These are phyloP conservation scores for Lachancea sp. DNA, from an alignment of 805 yeast species.

Conservation along the genomic window DNA sequence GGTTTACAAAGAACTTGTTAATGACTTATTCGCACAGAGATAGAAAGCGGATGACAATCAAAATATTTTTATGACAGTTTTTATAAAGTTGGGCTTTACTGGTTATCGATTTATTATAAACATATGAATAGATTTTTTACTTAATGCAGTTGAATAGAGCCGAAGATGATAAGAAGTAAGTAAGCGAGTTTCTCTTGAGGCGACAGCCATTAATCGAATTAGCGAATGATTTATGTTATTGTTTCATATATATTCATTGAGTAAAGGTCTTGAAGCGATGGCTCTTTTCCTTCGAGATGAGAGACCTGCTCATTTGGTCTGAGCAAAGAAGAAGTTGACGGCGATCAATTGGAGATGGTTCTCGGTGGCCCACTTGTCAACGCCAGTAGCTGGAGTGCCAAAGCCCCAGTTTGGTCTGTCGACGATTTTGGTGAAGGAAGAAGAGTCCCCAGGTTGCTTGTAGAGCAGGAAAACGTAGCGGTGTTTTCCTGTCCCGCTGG, in stretches of 20 bases:
- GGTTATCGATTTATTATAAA: neutral
- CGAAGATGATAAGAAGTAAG: too few species aligned
- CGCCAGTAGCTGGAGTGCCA: slow-evolving; percentile 74
- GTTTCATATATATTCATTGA: neutral
- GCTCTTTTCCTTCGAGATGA: neutral
- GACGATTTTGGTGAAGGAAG: slow-evolving; percentile 15
- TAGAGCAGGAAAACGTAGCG: slow-evolving; percentile 74
- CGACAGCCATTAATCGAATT: neutral
- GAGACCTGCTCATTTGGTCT: slow-evolving; percentile 33
- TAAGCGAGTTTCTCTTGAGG: too few species aligned
- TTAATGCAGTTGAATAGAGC: too few species aligned
- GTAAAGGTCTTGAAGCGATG: neutral
- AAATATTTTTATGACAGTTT: neutral
- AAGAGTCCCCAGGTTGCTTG: slow-evolving; percentile 44
- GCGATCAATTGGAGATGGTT: slow-evolving; percentile 62
- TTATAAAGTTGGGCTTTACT: neutral
- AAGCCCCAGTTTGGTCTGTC: slow-evolving; percentile 63
- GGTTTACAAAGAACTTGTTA: slow-evolving; percentile 31
- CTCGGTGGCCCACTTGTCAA: slow-evolving; percentile 62
- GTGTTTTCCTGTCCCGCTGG: slow-evolving; percentile 77
- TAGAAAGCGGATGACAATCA: neutral
- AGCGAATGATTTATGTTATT: neutral
- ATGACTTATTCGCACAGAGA: slow-evolving; percentile 19
- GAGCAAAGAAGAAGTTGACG: slow-evolving; percentile 80
- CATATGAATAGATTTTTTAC: neutral